These are phyloP conservation scores for Byssochlamys sp. DNA, from an alignment of 2,329 filamentous ascomycete species.

Conservation along the genomic window DNA sequence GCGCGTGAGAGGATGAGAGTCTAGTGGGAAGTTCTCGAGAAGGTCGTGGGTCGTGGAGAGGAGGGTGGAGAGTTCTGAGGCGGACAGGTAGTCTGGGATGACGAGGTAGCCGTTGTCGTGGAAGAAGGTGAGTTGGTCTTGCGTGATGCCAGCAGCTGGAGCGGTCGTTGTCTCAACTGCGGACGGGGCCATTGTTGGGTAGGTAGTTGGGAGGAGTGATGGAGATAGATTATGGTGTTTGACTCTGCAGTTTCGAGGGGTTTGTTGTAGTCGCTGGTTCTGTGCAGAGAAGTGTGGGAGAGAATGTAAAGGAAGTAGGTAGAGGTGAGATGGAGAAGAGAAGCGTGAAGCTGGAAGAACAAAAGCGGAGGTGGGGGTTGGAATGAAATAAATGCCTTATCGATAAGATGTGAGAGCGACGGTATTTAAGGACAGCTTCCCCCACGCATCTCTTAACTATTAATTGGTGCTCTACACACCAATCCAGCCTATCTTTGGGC, in stretches of 20 bases:
- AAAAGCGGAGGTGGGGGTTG: background rate
- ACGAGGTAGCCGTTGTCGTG: slow-evolving; percentile 80
- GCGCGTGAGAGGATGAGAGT: slow-evolving; percentile 79
- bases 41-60: slow-evolving; percentile 65
- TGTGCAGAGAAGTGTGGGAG: background rate
- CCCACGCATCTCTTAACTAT: background rate
- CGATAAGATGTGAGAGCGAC: background rate
- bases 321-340: background rate
- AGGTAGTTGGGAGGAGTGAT: background rate
- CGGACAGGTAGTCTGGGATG: slow-evolving; percentile 64
- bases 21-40: slow-evolving; percentile 66
- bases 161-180: background rate
- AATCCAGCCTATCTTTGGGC: no score
- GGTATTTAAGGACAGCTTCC: background rate
- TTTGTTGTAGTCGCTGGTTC: background rate
- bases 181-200: background rate
- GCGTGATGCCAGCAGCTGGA: slow-evolving; percentile 49
- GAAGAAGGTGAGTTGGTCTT: slow-evolving; percentile 63
- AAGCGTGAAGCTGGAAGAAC: background rate
- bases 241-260: background rate
- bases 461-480: background rate
- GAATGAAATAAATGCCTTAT: background rate
- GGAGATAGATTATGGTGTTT: no score
- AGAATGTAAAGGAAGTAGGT: background rate
- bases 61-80: slow-evolving; percentile 56